These are phyloP conservation scores for Leccinum holopus DNA, from an alignment of 1,284 basidiomycete species.

Conservation along the genomic window DNA sequence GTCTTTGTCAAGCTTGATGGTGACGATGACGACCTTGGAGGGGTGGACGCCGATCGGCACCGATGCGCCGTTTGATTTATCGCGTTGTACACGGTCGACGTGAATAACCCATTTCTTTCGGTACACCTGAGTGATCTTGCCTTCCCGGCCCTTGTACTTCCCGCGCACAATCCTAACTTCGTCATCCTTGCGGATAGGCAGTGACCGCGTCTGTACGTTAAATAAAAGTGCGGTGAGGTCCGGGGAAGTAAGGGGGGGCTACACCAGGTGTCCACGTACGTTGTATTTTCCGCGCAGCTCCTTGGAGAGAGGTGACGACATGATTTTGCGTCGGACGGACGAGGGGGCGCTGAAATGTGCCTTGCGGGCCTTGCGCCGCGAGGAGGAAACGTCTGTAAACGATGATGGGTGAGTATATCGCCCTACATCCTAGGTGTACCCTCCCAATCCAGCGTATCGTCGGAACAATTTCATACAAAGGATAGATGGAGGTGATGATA, in stretches of 20 bases:
- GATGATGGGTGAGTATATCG: conserved; percentile 28
- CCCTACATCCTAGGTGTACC: conserved; percentile 42
- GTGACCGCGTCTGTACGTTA: conserved; percentile 72
- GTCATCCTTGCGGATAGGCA: conserved; percentile 98
- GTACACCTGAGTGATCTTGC: conserved; percentile 97
- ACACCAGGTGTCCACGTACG: conserved; percentile 54
- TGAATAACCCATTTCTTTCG: conserved; percentile 99
- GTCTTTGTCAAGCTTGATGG: conserved; percentile 89
- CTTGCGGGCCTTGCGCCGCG: conserved; percentile 96
- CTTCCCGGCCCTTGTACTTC: conserved; percentile 98
- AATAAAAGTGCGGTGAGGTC: background rate
- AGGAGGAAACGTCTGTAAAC: conserved; percentile 74
- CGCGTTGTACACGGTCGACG: conserved; percentile 96
- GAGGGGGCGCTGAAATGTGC: conserved; percentile 94
- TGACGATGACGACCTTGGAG: conserved; percentile 95
- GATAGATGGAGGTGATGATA: background rate
- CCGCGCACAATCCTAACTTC: conserved; percentile 97
- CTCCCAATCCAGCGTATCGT: conserved; percentile 55
- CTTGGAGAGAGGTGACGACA: conserved; percentile 96
- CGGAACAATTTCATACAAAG: conserved; percentile 23
- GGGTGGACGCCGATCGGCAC: conserved; percentile 95
- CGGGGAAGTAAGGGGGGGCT: background rate
- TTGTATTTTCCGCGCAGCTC: conserved; percentile 93
- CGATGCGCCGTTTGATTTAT: conserved; percentile 97
- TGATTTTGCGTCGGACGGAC: conserved; percentile 93